Evolutionary conservation across 371 early-diverging fungal genomes (phyloP), one percentile per base, ranked within the genome.

Genomic region (Mortierella sp.): DNA sequence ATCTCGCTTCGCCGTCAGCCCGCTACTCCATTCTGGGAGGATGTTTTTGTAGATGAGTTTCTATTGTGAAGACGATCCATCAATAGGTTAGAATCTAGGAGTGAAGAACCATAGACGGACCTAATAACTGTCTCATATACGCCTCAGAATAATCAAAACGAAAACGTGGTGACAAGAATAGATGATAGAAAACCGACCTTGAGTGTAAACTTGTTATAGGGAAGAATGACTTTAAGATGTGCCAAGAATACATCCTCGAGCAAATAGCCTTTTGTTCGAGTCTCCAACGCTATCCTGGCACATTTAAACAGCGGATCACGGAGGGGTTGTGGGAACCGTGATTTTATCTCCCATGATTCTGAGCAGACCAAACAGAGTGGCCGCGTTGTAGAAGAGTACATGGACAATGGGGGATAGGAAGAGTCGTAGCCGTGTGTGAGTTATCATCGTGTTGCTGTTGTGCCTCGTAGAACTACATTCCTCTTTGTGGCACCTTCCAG

Each of bases 181-280:
- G 21, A n/a, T 31, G 16, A 16, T 34, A 34, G 26, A 26, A 10
- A 19, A 51, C 16, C 45, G 14, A 87, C 87, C 61, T 63, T 78
- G 9, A 87, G 49, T 1, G 86, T 86, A 46, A 81, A 86, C 47
- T 76, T 72, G 61, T 84, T 84, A 58, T 84, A 87, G 1, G 86
- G 87, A 19, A 87, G 64, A 27, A 83, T 74, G 0, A 27, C 46
- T 80, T 83, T 83, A 18, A 87, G 48, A 58, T 82, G 82, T 6
- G 41, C 56, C 24, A 87, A 60, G 19, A 84, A 61, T 26, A 80
- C 74, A 0, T 81, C 82, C 21, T 84, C 85, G 21, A 84, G 63
- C 8, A 47, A 43, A 19, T 81, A 73, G 16, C 69, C 71, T 0
- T 31, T 50, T 31, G 43, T 24, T 1, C 70, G 70, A 21, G 81